Evolutionary conservation across 495 filamentous ascomycete genomes (phyloP).

Genomic region (Margaritispora aquatica): DNA sequence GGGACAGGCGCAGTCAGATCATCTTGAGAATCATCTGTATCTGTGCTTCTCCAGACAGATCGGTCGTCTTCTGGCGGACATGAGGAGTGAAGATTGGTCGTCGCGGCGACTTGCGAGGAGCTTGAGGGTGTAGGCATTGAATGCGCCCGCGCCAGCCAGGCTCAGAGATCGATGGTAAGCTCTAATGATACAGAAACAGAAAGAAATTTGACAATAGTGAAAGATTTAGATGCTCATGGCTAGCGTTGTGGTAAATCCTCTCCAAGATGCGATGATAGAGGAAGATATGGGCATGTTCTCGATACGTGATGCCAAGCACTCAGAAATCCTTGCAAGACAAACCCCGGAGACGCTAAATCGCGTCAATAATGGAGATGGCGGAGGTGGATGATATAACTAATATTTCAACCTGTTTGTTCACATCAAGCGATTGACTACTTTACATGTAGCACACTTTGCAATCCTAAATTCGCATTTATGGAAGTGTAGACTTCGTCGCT

Average conservation of each 20-base stretch:
- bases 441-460: background rate
- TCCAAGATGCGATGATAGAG: constrained; percentile 7
- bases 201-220: constrained; percentile 9
- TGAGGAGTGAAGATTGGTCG: constrained; percentile 21
- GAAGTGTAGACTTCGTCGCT: background rate
- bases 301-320: background rate
- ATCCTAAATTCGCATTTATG: background rate
- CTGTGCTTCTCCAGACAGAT: constrained; percentile 22
- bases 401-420: too few species aligned
- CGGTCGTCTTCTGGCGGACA: constrained; percentile 30
- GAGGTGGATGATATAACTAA: too few species aligned
- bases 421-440: too few species aligned
- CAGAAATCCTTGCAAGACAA: background rate
- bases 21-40: constrained; percentile 20
- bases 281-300: constrained; percentile 1
- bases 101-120: constrained; percentile 19
- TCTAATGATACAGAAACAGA: constrained; percentile 25
- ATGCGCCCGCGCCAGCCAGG: constrained; percentile 25
- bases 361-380: too few species aligned
- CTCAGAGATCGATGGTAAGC: constrained; percentile 7
- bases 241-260: background rate
- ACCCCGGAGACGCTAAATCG: background rate
- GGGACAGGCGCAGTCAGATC: constrained; percentile 9
- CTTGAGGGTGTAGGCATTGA: constrained; percentile 48
- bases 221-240: constrained; percentile 20